These are phyloP conservation scores for Emmonsiellopsis sp. DNA, from an alignment of 2,329 filamentous ascomycete genomes.

Conservation along the genomic window DNA sequence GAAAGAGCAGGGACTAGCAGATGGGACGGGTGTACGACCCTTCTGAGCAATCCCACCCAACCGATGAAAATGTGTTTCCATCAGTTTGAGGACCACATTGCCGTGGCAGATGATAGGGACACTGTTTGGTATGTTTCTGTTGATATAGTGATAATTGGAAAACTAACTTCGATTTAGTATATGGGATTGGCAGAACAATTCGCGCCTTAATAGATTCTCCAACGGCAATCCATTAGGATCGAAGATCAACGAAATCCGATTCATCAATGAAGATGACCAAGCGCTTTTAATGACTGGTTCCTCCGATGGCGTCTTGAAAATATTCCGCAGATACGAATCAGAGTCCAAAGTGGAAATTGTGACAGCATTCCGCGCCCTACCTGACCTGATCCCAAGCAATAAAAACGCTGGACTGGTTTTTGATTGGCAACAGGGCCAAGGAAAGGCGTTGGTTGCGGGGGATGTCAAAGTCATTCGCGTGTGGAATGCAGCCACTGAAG, in stretches of 20 bases:
- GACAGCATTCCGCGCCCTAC: conserved; percentile 82
- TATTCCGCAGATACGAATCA: conserved; percentile 86
- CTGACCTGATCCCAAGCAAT: conserved; percentile 87
- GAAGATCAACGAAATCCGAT: conserved; percentile 87
- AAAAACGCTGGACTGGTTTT: conserved; percentile 93
- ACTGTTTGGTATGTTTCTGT: conserved; percentile 53
- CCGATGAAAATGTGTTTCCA: conserved; percentile 92
- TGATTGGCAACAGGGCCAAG: conserved; percentile 98
- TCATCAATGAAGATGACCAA: conserved; percentile 97
- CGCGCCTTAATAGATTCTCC: conserved; percentile 72
- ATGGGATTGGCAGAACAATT: conserved; percentile 84
- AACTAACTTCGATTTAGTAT: conserved; percentile 40
- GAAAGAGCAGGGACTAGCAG: conserved; percentile 73
- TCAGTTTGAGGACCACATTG: conserved; percentile 93
- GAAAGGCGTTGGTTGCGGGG: conserved; percentile 86
- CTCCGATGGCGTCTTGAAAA: conserved; percentile 85
- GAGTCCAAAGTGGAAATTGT: conserved; percentile 71
- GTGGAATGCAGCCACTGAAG: conserved; percentile 91
- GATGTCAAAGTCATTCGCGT: conserved; percentile 92
- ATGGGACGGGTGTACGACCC: conserved; percentile 75
- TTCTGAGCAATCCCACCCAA: conserved; percentile 83
- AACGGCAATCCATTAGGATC: conserved; percentile 90
- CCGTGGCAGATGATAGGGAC: conserved; percentile 87
- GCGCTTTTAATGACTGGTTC: conserved; percentile 91
- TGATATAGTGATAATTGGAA: conserved; percentile 5